Conservation (phyloP, 1,139 yeast species). For the Suhomyces coccinellae region DNA sequence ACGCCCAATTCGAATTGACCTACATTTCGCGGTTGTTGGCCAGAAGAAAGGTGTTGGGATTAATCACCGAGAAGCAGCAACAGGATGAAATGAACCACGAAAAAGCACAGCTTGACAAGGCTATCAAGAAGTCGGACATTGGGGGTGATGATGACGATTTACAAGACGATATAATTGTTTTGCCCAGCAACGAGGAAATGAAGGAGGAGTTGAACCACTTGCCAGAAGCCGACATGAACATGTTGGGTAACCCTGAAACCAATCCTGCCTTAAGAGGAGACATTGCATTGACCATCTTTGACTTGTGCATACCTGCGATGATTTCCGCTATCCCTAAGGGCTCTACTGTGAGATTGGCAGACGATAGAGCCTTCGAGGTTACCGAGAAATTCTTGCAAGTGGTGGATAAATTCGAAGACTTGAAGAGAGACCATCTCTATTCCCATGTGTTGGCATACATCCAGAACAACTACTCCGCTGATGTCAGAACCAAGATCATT, state of each 20-base stretch:
- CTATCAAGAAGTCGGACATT: slow-evolving; percentile 25
- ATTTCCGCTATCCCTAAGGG: slow-evolving; percentile 32
- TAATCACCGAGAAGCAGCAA: slow-evolving; percentile 73
- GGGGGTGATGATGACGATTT: slow-evolving; percentile 28
- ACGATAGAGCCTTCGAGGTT: slow-evolving; percentile 44
- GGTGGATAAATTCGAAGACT: slow-evolving; percentile 65
- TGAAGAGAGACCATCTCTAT: slow-evolving; percentile 68
- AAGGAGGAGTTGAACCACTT: slow-evolving; percentile 65
- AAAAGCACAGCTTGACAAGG: slow-evolving; percentile 28
- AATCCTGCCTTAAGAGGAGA: slow-evolving; percentile 93
- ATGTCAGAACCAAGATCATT: slow-evolving; percentile 46
- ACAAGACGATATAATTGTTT: slow-evolving; percentile 42
- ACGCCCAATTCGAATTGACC: slow-evolving; percentile 83
- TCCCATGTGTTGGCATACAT: slow-evolving; percentile 62
- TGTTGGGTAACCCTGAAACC: slow-evolving; percentile 80
- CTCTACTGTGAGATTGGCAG: slow-evolving; percentile 26
- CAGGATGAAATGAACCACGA: slow-evolving; percentile 49
- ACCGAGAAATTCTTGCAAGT: slow-evolving; percentile 51
- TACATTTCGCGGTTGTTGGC: slow-evolving; percentile 82
- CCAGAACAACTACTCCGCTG: slow-evolving; percentile 36
- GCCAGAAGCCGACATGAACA: slow-evolving; percentile 86
- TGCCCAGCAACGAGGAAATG: slow-evolving; percentile 53
- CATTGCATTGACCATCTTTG: slow-evolving; percentile 79
- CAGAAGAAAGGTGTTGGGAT: slow-evolving; percentile 78
- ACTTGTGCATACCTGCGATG: slow-evolving; percentile 62